A percentile compares a stretch with the other conserved stretches of the same genome.
Evolutionary conservation across 2,329 filamentous ascomycete genomes (phyloP).

Genomic region (Bipolaris sorokiniana): DNA sequence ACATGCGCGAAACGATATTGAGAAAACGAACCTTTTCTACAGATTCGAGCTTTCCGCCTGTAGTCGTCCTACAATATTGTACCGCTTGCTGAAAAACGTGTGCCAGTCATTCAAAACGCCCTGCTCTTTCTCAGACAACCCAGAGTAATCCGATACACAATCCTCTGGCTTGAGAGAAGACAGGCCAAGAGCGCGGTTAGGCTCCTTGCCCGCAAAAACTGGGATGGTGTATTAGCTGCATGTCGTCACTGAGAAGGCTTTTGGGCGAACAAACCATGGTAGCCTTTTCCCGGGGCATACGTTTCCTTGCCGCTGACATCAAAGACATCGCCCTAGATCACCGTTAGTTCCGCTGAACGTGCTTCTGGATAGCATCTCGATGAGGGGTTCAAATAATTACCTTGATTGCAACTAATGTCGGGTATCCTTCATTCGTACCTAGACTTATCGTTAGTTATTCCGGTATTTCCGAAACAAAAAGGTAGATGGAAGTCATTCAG

Average conservation of each 20-base stretch:
- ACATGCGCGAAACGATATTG: neutral
- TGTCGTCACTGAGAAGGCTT: neutral
- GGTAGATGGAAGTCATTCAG: neutral
- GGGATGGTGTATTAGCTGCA: conserved; percentile 11
- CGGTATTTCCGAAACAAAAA: neutral
- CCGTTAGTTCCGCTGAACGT: conserved; percentile 10
- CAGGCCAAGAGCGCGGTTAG: conserved; percentile 86
- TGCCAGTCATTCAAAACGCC: conserved; percentile 87
- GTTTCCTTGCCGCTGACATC: conserved; percentile 90
- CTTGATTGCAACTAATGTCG: conserved; percentile 67
- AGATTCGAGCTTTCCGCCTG: conserved; percentile 30
- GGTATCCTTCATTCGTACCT: conserved; percentile 69
- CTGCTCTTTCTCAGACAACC: conserved; percentile 84
- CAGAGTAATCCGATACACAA: conserved; percentile 78
- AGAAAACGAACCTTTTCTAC: neutral
- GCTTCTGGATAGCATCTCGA: neutral
- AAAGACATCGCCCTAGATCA: conserved; percentile 82
- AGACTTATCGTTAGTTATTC: conserved; percentile 5
- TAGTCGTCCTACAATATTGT: conserved; percentile 77
- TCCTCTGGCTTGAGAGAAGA: conserved; percentile 88
- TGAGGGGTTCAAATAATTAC: conserved; percentile 33
- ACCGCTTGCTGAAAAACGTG: conserved; percentile 95
- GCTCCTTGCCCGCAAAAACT: conserved; percentile 97
- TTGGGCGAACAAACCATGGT: conserved; percentile 70
- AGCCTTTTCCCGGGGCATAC: conserved; percentile 82